Evolutionary conservation across 306 rosid species (phyloP).

Genomic region (Fagus crenata): DNA sequence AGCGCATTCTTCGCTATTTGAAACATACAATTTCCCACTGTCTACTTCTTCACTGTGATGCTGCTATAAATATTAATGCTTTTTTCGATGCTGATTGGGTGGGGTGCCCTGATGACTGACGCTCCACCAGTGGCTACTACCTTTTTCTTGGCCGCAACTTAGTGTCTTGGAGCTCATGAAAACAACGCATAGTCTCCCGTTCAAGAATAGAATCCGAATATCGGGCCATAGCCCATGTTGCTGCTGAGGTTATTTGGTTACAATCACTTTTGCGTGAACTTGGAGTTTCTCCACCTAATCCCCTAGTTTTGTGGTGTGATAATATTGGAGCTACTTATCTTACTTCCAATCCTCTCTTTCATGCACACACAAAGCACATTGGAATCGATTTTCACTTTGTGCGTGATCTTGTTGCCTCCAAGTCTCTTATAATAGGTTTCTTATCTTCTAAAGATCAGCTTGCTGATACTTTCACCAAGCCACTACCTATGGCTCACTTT

Average conservation of each 20-base stretch:
- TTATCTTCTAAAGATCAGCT: too few relatives aligned
- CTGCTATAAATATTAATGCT: neutral
- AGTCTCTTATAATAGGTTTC: too few relatives aligned
- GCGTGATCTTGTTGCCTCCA: too few relatives aligned
- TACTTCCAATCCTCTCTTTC: too few relatives aligned
- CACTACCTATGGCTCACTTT: too few relatives aligned
- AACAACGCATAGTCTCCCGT: neutral
- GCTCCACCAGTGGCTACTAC: neutral
- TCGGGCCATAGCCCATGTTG: neutral
- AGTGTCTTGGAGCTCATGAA: neutral
- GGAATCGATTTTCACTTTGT: too few relatives aligned
- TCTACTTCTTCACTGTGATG: neutral
- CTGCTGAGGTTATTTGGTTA: neutral
- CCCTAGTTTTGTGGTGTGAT: neutral
- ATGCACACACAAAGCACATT: too few relatives aligned
- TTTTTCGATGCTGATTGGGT: neutral
- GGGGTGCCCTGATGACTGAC: neutral
- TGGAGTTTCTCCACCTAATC: neutral
- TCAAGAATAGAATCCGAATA: slow-evolving; percentile 10
- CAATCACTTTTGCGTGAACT: neutral
- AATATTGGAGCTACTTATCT: too few relatives aligned
- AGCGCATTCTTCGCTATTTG: neutral
- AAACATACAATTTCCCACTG: neutral
- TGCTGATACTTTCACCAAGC: too few relatives aligned
- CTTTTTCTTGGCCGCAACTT: neutral